Evolutionary conservation across 805 yeast genomes (phyloP), one percentile per base, ranked within the genome.

Genomic region (Myxozyma monticola): DNA sequence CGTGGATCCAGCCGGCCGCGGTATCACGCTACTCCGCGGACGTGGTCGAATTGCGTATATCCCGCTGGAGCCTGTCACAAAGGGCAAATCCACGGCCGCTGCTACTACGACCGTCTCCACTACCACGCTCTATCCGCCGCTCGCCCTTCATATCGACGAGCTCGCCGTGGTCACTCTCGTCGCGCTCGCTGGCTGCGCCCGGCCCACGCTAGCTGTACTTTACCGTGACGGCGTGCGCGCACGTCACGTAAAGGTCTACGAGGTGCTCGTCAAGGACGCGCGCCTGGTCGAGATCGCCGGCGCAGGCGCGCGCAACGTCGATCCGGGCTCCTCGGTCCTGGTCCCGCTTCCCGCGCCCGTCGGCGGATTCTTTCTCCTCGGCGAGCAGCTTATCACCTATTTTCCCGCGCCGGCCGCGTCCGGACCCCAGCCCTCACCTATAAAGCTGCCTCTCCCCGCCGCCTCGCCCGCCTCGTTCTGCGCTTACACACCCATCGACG

Each of bases 301-400:
- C 21, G 26, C 53, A 2, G 49, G 50, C 8, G 42, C 46, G 25
- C 40, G 51, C 10, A 54, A 54, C 29, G 42, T 52, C 15, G 59
- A 55, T 26, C 54, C 42, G 24, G 59, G 57, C n/a, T 53, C 59
- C 4, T 22, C 53, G 1, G 14, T 50, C 36, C 35, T 54, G 12
- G 33, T 54, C 26, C 50, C 54, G 9, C 37, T 46, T 28, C 43
- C 42, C 14, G 5, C 38, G 10, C 45, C 51, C 7, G 20, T 37
- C 4, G 51, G 55, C 18, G 60, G 60, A 12, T 56, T 41, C 38
- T 49, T 56, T 34, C 25, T 56, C 1, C 42, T 56, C 3, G 59
- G 60, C 7, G 60, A 56, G 46, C 60, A 56, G 42, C 28, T 54
- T 15, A 31, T 55, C 15, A 48, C 54, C 14, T 55, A 55, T 26